These are phyloP conservation scores for Monilinia aucupariae DNA, from an alignment of 2,329 filamentous ascomycete genomes.

Conservation along the genomic window DNA sequence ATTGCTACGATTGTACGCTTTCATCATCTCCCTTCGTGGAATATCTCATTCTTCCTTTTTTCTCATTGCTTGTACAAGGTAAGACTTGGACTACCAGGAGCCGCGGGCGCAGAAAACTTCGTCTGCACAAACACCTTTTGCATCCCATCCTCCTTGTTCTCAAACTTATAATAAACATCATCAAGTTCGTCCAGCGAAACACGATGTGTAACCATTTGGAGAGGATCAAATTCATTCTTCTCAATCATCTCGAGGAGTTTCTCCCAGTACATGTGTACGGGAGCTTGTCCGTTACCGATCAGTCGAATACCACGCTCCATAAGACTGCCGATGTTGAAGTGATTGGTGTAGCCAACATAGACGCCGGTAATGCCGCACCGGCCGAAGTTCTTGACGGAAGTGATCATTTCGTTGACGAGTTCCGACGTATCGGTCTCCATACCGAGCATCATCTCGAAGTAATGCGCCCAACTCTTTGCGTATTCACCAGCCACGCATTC, in stretches of 20 bases:
- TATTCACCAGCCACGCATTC: conserved; percentile 62
- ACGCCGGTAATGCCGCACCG: conserved; percentile 72
- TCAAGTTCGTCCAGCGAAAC: conserved; percentile 68
- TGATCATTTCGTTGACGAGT: conserved; percentile 74
- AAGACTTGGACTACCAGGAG: conserved; percentile 42
- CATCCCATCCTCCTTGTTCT: conserved; percentile 59
- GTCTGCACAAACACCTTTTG: conserved; percentile 72
- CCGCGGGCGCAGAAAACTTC: conserved; percentile 48
- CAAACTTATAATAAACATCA: conserved; percentile 57
- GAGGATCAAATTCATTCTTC: conserved; percentile 62
- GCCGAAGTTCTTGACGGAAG: conserved; percentile 65
- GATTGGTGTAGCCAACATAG: conserved; percentile 49
- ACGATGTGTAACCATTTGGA: conserved; percentile 76
- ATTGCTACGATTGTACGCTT: not conserved
- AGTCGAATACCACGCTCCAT: conserved; percentile 85
- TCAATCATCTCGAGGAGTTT: conserved; percentile 65
- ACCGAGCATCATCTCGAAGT: conserved; percentile 54
- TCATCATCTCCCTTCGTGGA: not conserved
- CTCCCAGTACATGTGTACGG: conserved; percentile 81
- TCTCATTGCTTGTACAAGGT: conserved; percentile 4
- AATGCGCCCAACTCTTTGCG: conserved; percentile 55
- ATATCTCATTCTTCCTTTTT: not conserved
- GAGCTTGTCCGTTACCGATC: conserved; percentile 61
- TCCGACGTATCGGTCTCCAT: conserved; percentile 81
- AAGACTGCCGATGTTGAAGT: conserved; percentile 49